phyloP scores from a whole-genome alignment of 2,329 filamentous ascomycete species.

The Laburnicola sp. region DNA sequence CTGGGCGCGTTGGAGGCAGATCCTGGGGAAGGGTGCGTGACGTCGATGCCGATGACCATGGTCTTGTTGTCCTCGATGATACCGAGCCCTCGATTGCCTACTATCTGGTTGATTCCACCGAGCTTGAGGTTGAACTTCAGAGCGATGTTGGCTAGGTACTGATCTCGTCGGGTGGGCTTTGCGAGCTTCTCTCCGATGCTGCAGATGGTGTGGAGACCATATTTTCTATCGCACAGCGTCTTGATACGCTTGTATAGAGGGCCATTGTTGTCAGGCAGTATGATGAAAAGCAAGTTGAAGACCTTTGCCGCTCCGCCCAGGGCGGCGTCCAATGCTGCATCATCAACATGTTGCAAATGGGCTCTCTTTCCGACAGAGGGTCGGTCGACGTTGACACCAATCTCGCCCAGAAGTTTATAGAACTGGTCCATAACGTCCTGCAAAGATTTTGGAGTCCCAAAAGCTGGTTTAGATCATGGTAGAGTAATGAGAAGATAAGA shows the following conservation, averaged over 20 bases:
- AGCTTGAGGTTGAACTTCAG: constrained; percentile 59
- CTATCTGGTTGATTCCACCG: constrained; percentile 61
- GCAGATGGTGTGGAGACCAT: constrained; percentile 29
- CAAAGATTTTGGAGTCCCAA: too few relatives aligned
- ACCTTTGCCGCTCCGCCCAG: constrained; percentile 6
- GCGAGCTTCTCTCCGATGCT: constrained; percentile 44
- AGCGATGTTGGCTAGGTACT: constrained; percentile 43
- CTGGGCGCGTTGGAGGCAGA: constrained; percentile 65
- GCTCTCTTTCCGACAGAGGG: constrained; percentile 10
- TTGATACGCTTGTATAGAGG: constrained; percentile 31
- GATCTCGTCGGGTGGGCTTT: constrained; percentile 37
- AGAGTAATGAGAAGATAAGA: constrained; percentile 18
- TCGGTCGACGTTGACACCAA: constrained; percentile 12
- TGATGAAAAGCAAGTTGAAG: constrained; percentile 22
- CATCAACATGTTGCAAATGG: constrained; percentile 9
- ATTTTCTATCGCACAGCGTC: constrained; percentile 22
- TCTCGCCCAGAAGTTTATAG: constrained; percentile 10
- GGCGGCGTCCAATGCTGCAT: constrained; percentile 1
- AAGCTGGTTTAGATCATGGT: background rate
- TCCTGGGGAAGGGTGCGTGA: constrained; percentile 78
- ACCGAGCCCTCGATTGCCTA: constrained; percentile 58
- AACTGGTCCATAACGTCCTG: constrained; percentile 17
- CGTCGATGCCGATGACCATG: constrained; percentile 85
- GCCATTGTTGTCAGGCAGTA: constrained; percentile 20
- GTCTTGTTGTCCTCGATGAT: constrained; percentile 66